phyloP scores from a whole-genome alignment of 352 stramenopile genomes.

The Phytophthora sojae region DNA sequence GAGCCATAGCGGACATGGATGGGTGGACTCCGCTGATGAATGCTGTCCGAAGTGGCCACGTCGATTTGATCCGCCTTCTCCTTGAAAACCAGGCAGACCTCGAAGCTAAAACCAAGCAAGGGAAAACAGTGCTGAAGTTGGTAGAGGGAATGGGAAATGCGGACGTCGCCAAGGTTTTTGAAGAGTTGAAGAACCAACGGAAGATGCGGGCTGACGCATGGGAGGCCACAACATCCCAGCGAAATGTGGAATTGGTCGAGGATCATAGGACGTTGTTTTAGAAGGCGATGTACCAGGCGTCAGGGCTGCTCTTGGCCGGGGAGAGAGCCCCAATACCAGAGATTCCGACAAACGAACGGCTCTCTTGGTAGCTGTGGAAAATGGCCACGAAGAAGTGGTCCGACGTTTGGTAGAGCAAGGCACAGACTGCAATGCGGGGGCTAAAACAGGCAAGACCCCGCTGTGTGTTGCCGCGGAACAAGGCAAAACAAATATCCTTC shows the following conservation, averaged over 20 bases:
- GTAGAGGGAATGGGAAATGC: neutral
- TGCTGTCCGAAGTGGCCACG: neutral
- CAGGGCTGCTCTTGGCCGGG: neutral
- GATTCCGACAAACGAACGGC: neutral
- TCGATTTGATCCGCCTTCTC: neutral
- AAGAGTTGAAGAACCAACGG: neutral
- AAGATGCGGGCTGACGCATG: neutral
- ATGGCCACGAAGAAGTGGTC: neutral
- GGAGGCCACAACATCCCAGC: neutral
- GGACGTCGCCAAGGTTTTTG: neutral
- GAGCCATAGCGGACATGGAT: neutral
- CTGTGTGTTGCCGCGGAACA: neutral
- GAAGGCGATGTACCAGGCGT: neutral
- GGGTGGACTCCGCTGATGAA: slow-evolving; percentile 2
- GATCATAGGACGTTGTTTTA: neutral
- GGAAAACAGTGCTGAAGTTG: neutral
- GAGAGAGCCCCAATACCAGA: neutral
- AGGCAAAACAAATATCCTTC: neutral
- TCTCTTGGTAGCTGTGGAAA: neutral
- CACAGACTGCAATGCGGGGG: neutral
- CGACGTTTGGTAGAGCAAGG: neutral
- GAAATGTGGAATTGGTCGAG: neutral
- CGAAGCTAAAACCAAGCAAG: neutral
- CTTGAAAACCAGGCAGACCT: neutral
- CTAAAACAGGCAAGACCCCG: neutral